phyloP scores from a whole-genome alignment of 208 protist species.

The Wallacemonas sp. region DNA sequence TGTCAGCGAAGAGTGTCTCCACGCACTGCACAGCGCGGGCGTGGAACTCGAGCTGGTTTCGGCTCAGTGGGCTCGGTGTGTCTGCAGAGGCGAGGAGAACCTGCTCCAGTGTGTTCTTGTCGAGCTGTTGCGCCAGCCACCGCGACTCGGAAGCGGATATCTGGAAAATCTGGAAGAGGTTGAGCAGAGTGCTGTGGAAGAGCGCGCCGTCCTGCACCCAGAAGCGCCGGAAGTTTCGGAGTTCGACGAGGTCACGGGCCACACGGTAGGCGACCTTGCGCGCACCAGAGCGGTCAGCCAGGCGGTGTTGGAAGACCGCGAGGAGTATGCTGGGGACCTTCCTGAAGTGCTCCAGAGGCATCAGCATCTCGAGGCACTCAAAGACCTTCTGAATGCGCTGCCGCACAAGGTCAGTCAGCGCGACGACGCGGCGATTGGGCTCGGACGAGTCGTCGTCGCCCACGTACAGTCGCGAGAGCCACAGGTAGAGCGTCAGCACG shows the following conservation, averaged over 20 bases:
- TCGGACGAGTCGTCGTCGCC: not conserved
- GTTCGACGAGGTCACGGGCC: constrained; percentile 10
- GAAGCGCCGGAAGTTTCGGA: constrained; percentile 13
- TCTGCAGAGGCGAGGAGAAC: not conserved
- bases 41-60: constrained; percentile 7
- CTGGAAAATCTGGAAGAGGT: constrained; percentile 15
- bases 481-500: constrained; percentile 26
- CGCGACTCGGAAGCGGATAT: not conserved
- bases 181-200: constrained; percentile 28
- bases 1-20: constrained; percentile 13
- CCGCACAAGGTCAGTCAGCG: not conserved
- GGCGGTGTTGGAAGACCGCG: constrained; percentile 24
- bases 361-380: constrained; percentile 7
- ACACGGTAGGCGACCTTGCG: not conserved
- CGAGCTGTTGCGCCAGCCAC: constrained; percentile 1
- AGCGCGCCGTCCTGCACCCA: constrained; percentile 21
- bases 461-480: constrained; percentile 22
- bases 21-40: constrained; percentile 10
- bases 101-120: not conserved
- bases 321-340: constrained; percentile 1
- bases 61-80: not conserved
- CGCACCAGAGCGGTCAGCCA: not conserved
- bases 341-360: constrained; percentile 11
- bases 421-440: not conserved
- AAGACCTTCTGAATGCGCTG: constrained; percentile 12